These are phyloP conservation scores for Cryphonectria radicalis DNA, from an alignment of 2,329 filamentous ascomycete species.

Conservation along the genomic window DNA sequence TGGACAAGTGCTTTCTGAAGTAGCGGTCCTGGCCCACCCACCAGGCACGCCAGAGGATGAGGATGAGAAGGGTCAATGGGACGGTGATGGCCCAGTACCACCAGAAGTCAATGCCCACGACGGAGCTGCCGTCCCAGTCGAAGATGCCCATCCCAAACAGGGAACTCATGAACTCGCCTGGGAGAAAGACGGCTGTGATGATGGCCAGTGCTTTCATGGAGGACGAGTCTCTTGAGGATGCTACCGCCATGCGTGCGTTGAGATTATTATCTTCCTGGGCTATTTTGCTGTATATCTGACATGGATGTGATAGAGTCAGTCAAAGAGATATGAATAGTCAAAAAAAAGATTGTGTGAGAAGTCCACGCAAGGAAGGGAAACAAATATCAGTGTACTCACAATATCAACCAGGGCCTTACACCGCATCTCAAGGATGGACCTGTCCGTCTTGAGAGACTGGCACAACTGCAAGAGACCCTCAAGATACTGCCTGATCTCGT, in stretches of 20 bases:
- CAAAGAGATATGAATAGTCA: too few relatives aligned
- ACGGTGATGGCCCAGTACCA: slow-evolving; percentile 51
- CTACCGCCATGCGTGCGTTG: slow-evolving; percentile 46
- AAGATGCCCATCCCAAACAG: slow-evolving; percentile 54
- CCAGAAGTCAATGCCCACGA: slow-evolving; percentile 49
- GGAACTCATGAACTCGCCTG: slow-evolving; percentile 51
- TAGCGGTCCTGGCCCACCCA: slow-evolving; percentile 53
- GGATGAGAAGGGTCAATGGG: slow-evolving; percentile 48
- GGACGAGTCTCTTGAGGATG: slow-evolving; percentile 48
- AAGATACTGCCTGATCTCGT: slow-evolving; percentile 52
- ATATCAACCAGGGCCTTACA: slow-evolving; percentile 53
- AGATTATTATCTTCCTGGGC: slow-evolving; percentile 54
- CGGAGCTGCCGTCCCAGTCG: slow-evolving; percentile 45
- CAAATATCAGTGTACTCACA: slow-evolving; percentile 35
- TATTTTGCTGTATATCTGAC: slow-evolving; percentile 53
- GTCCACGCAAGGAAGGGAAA: too few relatives aligned
- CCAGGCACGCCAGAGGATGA: slow-evolving; percentile 50
- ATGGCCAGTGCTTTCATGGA: slow-evolving; percentile 54
- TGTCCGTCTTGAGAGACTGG: slow-evolving; percentile 49
- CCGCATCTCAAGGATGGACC: slow-evolving; percentile 50
- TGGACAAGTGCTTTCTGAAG: slow-evolving; percentile 49
- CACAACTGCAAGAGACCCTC: slow-evolving; percentile 49
- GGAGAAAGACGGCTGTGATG: slow-evolving; percentile 53
- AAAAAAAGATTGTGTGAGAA: too few relatives aligned
- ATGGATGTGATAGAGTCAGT: background rate